Evolutionary conservation across 2,329 filamentous ascomycete genomes (phyloP).

Genomic region (Venturia effusa): DNA sequence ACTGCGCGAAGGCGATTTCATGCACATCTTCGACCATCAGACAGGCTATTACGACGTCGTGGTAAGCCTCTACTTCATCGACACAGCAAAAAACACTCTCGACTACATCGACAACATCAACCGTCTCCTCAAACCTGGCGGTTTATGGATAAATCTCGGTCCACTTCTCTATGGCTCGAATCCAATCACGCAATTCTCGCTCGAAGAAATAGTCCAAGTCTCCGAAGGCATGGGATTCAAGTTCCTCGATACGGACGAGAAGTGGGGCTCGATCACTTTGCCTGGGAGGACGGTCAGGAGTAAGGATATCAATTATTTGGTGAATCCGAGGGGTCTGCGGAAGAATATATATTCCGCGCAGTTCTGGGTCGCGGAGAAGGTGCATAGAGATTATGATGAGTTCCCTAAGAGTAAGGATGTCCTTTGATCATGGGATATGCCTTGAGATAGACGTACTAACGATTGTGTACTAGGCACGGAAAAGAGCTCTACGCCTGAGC

Average conservation of each 20-base stretch:
- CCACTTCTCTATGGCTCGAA: constrained; percentile 6
- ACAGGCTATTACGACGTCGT: constrained; percentile 7
- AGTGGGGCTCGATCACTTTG: constrained; percentile 8
- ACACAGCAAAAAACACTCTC: constrained; percentile 10
- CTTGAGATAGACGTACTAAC: neutral
- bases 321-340: neutral
- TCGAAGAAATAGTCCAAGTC: constrained; percentile 9
- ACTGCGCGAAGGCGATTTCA: constrained; percentile 10
- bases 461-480: neutral
- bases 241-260: constrained; percentile 6
- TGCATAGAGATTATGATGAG: neutral
- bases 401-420: constrained; percentile 1
- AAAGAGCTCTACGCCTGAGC: constrained; percentile 1
- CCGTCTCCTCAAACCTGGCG: constrained; percentile 10
- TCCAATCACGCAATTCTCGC: constrained; percentile 3
- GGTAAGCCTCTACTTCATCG: constrained; percentile 11
- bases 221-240: constrained; percentile 10
- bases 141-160: constrained; percentile 10
- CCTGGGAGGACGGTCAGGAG: neutral
- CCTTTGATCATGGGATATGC: neutral
- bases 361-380: constrained; percentile 10
- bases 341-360: constrained; percentile 7
- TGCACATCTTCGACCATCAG: neutral
- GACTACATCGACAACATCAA: constrained; percentile 10
- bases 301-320: constrained; percentile 8